phyloP scores from a whole-genome alignment of 441 rosid genomes.

The Bruguiera hainesii region DNA sequence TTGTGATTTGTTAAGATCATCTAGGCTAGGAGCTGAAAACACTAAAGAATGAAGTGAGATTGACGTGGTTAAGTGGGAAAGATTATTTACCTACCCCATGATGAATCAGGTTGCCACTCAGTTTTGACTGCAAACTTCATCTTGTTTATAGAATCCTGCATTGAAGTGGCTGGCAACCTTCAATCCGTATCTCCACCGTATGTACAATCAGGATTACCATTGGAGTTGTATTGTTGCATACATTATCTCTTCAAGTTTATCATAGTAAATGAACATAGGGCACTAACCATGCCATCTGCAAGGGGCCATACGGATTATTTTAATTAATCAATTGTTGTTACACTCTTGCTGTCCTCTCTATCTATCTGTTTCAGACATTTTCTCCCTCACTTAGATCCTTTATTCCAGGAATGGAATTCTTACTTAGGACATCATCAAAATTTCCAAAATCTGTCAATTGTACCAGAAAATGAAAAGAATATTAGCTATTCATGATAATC shows the following conservation, averaged over 20 bases:
- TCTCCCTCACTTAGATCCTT: too few relatives aligned
- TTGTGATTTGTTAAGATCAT: too few relatives aligned
- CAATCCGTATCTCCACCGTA: constrained; percentile 78
- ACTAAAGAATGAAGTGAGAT: too few relatives aligned
- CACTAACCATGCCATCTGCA: constrained; percentile 51
- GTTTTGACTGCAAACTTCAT: constrained; percentile 52
- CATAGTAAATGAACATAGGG: constrained; percentile 55
- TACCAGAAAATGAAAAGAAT: neutral
- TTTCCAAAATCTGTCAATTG: constrained; percentile 42
- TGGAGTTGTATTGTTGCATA: neutral
- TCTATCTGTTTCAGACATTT: too few relatives aligned
- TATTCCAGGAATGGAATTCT: too few relatives aligned
- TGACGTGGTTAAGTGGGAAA: too few relatives aligned
- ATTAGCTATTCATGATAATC: neutral
- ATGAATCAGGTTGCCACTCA: constrained; percentile 76
- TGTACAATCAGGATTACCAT: neutral
- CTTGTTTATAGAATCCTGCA: constrained; percentile 46
- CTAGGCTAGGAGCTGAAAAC: too few relatives aligned
- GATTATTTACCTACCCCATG: constrained; percentile 42
- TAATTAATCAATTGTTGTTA: too few relatives aligned
- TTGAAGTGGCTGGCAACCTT: constrained; percentile 66
- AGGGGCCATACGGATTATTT: too few relatives aligned
- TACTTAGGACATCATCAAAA: too few relatives aligned
- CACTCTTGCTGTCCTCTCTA: too few relatives aligned
- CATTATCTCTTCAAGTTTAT: constrained; percentile 41